Evolutionary conservation across 192 early-diverging fungal genomes (phyloP), one percentile per base, ranked within the genome.

Genomic region (Coemansia erecta): DNA sequence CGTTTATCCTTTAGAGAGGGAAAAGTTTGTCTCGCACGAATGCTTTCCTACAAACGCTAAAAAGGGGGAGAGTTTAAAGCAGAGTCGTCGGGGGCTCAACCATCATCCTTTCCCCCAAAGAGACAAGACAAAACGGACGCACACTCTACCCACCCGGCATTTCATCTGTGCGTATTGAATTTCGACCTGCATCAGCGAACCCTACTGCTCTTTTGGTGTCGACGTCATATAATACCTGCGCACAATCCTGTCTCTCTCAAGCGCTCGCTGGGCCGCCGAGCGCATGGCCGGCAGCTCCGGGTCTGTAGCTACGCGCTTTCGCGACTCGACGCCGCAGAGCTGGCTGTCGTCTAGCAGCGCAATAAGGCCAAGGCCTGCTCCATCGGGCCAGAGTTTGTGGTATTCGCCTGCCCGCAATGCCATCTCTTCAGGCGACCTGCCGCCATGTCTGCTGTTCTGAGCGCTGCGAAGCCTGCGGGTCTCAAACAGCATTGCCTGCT

Each of bases 331-430:
- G 17, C 73, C 73, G 22, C 73, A 75, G 19, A 75, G 56, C 60
- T 75, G 66, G 12, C 12, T 22, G 7, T 75, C 73, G 39, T 52
- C 35, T 28, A 75, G 63, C 62, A 75, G 17, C 28, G 73, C 62
- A 50, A 75, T 46, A 9, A 75, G 66, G 12, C 73, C 73, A 2
- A 75, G 63, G 17, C 66, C 73, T 14, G 56, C n/a, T 3, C 73
- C 73, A 26, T 69, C 14, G 28, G 73, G 66, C 73, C 72, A 74
- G 26, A 73, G 56, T 18, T 41, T 42, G 10, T 50, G 61, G 14
- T 60, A 61, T 35, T 66, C 64, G 33, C 53, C 71, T 17, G 57
- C 51, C 24, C 18, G 21, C 52, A 40, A 17, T 28, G 44, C 19
- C 24, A 22, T 39, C 50, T 44, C 50, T 5, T 18, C 50, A 13